A percentile compares a stretch with the other conserved stretches of the same genome.
phyloP scores from a whole-genome alignment of 305 asterid species.

The Fraxinus xanthoxyloides region DNA sequence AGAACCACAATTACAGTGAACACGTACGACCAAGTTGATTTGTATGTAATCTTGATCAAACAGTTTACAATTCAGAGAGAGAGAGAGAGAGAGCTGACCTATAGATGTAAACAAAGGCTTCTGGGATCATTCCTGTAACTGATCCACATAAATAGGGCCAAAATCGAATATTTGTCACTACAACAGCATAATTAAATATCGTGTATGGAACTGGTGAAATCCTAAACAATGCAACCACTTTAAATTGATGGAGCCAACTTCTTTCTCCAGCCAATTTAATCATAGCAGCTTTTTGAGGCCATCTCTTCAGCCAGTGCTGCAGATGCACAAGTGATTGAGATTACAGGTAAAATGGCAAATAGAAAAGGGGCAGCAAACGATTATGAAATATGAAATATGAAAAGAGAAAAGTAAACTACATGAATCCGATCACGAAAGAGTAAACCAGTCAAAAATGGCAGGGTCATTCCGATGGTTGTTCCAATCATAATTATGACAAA shows the following conservation, averaged over 20 bases:
- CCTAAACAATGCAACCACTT: conserved; percentile 77
- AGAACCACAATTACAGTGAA: not conserved
- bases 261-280: conserved; percentile 85
- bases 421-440: conserved; percentile 69
- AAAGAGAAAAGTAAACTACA: conserved; percentile 21
- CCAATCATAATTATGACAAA: conserved; percentile 69
- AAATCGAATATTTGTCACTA: conserved; percentile 74
- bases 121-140: conserved; percentile 83
- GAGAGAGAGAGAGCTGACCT: conserved; percentile 38
- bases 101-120: conserved; percentile 78
- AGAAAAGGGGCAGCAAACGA: not conserved
- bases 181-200: conserved; percentile 77
- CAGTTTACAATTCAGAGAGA: not conserved
- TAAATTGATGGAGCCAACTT: conserved; percentile 71
- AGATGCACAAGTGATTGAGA: conserved; percentile 13
- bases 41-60: not conserved
- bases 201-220: conserved; percentile 90
- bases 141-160: conserved; percentile 83
- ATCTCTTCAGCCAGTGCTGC: conserved; percentile 80
- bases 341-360: not conserved
- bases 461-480: conserved; percentile 63
- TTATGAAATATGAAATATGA: not conserved
- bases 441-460: conserved; percentile 74
- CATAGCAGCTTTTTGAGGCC: conserved; percentile 80
- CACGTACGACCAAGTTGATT: not conserved